A percentile compares a stretch with the other conserved stretches of the same genome.
Evolutionary conservation across 805 yeast genomes (phyloP).

Genomic region (Saturnispora bothae): DNA sequence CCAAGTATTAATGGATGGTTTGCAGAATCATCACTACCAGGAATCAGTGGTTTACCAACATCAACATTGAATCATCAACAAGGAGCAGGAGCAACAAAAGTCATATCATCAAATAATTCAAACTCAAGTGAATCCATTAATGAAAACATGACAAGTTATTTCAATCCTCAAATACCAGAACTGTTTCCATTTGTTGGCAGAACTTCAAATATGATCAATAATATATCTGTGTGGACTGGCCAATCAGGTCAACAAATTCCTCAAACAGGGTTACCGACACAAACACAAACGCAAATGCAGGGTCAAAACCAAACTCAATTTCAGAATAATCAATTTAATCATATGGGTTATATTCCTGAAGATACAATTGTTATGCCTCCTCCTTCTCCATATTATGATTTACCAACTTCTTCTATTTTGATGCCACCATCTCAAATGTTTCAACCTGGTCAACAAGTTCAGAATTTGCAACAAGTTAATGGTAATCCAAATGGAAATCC

Average conservation of each 20-base stretch:
- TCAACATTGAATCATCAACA: background rate
- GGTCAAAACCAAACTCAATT: no score
- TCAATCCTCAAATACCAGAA: conserved; percentile 16
- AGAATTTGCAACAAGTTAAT: background rate
- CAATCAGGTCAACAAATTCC: conserved; percentile 33
- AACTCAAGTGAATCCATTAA: conserved; percentile 5
- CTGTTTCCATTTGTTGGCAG: conserved; percentile 32
- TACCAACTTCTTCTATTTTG: background rate
- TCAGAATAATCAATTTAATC: no score
- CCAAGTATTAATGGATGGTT: conserved; percentile 2
- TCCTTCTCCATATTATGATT: background rate
- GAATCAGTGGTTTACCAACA: conserved; percentile 1
- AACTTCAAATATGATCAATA: conserved; percentile 49
- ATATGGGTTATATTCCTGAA: background rate
- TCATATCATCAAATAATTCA: background rate
- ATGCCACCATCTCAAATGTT: background rate
- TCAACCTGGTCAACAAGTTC: background rate
- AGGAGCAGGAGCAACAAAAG: background rate
- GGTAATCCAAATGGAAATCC: no score
- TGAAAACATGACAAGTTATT: conserved; percentile 3
- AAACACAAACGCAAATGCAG: no score
- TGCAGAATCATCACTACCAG: conserved; percentile 1
- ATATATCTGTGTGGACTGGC: conserved; percentile 52
- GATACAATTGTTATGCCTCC: background rate
- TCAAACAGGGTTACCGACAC: conserved; percentile 26